Evolutionary conservation across 2,329 filamentous ascomycete species (phyloP), one percentile per base, ranked within the genome.

Genomic region (Aspergillus sp.): DNA sequence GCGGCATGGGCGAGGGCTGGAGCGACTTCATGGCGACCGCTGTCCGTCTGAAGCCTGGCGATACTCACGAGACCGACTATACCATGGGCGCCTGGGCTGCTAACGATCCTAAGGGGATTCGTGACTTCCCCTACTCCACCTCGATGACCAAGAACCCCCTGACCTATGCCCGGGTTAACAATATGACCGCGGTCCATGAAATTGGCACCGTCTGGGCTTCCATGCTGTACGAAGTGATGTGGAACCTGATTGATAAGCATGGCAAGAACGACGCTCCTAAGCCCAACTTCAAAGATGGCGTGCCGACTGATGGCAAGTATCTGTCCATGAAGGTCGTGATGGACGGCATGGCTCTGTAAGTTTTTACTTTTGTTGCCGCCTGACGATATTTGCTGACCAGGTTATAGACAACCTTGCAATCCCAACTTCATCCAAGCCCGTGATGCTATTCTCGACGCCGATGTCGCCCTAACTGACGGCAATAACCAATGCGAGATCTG

Each of bases 1-100:
- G 52, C 14, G 57, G 57, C 9, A 59, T 59, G 57, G 57, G 57
- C 13, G 57, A 59, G 25, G 57, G 57, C 19, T 59, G 57, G 57
- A 41, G 57, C 23, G 57, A 59, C 34, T 59, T 59, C 34, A 53
- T 57, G 50, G 53, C 49, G 2, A 54, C 50, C 1, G 52, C 53
- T 3, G 53, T 57, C n/a, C 55, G 55, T 3, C 25, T 59, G 4
- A 59, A 58, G 50, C 10, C 57, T 25, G 44, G 25, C 7, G 57
- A 58, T 25, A 55, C 50, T 1, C 55, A 46, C 19, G 23, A 40
- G 0, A 52, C 16, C 1, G 50, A 54, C 20, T 57, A 57, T 31
- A 32, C 53, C 3, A 54, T 59, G 42, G 55, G 55, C 3, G 49
- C 47, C 2, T 59, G 57, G 57, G 43, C 55, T 7, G 19, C 45